phyloP scores from a whole-genome alignment of 352 stramenopile species.

The Stramenopiles sp. region DNA sequence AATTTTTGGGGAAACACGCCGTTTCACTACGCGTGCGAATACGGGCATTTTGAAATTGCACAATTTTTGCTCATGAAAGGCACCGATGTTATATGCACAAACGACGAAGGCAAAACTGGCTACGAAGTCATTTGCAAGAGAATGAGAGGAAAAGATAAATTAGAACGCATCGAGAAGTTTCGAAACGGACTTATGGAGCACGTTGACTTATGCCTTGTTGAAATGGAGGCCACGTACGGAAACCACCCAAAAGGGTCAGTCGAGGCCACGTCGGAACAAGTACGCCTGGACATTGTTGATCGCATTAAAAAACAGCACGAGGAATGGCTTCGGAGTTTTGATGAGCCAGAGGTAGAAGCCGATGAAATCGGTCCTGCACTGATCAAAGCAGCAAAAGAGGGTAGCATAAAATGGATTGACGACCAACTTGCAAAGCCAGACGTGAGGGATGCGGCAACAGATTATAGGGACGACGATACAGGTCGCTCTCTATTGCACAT shows the following conservation, averaged over 20 bases:
- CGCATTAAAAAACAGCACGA: background rate
- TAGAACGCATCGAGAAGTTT: background rate
- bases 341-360: background rate
- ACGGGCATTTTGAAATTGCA: background rate
- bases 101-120: background rate
- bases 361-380: background rate
- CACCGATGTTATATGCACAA: background rate
- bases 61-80: background rate
- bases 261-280: background rate
- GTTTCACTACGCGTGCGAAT: background rate
- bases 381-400: background rate
- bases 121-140: background rate
- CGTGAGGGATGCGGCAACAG: background rate
- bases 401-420: background rate
- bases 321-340: background rate
- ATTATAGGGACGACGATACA: background rate
- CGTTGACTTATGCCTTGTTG: background rate
- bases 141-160: background rate
- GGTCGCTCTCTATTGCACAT: background rate
- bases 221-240: background rate
- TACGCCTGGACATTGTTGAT: background rate
- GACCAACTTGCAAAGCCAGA: background rate
- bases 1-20: background rate
- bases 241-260: background rate
- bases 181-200: background rate